These are phyloP conservation scores for Phaeophleospora eucalypticola DNA, from an alignment of 2,329 filamentous ascomycete genomes.

Conservation along the genomic window DNA sequence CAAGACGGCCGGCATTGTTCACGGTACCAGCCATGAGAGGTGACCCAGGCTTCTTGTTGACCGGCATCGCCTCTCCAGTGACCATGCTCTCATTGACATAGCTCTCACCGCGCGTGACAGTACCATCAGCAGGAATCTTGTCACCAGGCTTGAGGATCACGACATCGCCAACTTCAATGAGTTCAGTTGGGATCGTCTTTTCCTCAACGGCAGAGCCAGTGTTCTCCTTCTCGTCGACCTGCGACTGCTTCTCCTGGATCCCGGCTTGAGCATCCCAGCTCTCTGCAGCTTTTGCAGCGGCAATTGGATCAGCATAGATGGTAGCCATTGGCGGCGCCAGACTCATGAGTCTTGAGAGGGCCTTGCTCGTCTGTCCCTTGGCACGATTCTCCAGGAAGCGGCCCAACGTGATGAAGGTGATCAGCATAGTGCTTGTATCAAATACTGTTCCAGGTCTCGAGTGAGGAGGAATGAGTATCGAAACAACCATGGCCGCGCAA, in stretches of 20 bases:
- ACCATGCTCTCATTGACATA: conserved; percentile 98
- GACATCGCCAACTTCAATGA: conserved; percentile 89
- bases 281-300: conserved; percentile 84
- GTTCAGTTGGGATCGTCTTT: conserved; percentile 82
- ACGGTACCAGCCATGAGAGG: conserved; percentile 88
- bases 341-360: conserved; percentile 90
- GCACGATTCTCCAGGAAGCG: conserved; percentile 90
- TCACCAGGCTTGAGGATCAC: conserved; percentile 91
- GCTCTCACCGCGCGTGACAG: conserved; percentile 81
- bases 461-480: conserved; percentile 70
- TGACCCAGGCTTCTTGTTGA: conserved; percentile 78
- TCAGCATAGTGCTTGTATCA: conserved; percentile 96
- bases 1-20: conserved; percentile 85
- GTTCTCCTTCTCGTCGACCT: conserved; percentile 32
- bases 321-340: conserved; percentile 94
- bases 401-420: conserved; percentile 89
- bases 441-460: conserved; percentile 83
- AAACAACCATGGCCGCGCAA: conserved; percentile 78
- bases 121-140: conserved; percentile 91
- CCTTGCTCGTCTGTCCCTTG: conserved; percentile 94
- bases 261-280: conserved; percentile 57
- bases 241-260: conserved; percentile 40
- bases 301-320: conserved; percentile 92
- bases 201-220: conserved; percentile 69
- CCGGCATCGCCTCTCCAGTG: conserved; percentile 92